Evolutionary conservation across 1,284 basidiomycete genomes (phyloP).

Genomic region (Meira nashicola): DNA sequence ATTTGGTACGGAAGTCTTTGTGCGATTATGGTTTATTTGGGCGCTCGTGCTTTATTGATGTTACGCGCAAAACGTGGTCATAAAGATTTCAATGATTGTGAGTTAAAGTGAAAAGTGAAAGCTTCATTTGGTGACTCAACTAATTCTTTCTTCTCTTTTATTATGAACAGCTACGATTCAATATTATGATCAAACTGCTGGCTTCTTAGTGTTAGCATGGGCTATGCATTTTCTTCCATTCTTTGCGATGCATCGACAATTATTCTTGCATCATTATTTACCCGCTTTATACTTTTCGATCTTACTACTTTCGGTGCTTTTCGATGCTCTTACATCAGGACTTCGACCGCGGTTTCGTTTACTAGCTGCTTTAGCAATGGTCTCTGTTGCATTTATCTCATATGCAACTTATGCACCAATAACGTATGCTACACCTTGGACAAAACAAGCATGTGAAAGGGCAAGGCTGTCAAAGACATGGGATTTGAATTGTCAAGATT

Average conservation of each 20-base stretch:
- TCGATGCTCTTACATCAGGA: constrained; percentile 77
- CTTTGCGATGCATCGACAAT: constrained; percentile 94
- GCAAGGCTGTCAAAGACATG: constrained; percentile 84
- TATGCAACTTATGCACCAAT: constrained; percentile 77
- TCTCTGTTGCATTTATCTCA: constrained; percentile 70
- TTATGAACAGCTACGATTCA: constrained; percentile 67
- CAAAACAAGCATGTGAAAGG: constrained; percentile 67
- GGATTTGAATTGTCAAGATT: constrained; percentile 82
- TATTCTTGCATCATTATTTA: constrained; percentile 89
- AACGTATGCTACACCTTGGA: constrained; percentile 83
- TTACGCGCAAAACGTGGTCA: constrained; percentile 84
- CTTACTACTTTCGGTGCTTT: constrained; percentile 70
- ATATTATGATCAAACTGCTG: constrained; percentile 84
- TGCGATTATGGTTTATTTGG: constrained; percentile 77
- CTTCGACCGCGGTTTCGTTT: constrained; percentile 72
- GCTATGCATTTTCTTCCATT: constrained; percentile 93
- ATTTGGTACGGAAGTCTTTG: constrained; percentile 93
- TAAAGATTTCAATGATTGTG: constrained; percentile 83
- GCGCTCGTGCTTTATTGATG: constrained; percentile 85
- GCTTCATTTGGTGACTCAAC: background rate
- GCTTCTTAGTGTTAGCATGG: constrained; percentile 94
- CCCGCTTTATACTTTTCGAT: constrained; percentile 92
- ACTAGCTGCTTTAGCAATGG: constrained; percentile 70
- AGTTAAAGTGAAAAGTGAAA: constrained; percentile 41
- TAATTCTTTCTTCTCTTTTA: constrained; percentile 17